Evolutionary conservation across 2,329 filamentous ascomycete species (phyloP).

Genomic region (Tolypocladium inflatum): DNA sequence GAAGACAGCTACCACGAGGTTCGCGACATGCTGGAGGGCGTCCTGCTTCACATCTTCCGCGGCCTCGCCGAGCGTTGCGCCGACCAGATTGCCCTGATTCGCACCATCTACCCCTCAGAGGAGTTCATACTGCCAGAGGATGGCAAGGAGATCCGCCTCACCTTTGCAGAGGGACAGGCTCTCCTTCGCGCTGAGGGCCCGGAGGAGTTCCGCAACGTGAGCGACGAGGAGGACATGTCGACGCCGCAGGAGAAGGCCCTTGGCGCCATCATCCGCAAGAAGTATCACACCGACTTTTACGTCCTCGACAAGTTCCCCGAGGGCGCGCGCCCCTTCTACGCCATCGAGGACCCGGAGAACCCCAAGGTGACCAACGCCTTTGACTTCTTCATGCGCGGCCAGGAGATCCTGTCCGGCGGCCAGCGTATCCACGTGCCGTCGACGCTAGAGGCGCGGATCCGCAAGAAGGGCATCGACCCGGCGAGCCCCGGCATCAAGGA

Average conservation of each 20-base stretch:
- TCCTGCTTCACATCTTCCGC: constrained; percentile 72
- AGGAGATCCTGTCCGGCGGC: constrained; percentile 86
- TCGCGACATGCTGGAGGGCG: constrained; percentile 58
- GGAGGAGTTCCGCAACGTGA: constrained; percentile 55
- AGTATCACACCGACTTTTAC: constrained; percentile 94
- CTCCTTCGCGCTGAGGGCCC: constrained; percentile 68
- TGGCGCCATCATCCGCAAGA: constrained; percentile 74
- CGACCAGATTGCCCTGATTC: constrained; percentile 63
- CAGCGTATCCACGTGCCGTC: constrained; percentile 80
- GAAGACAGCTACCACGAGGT: constrained; percentile 71
- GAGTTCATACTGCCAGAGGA: constrained; percentile 65
- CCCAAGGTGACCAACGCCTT: constrained; percentile 5
- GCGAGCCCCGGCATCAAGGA: constrained; percentile 69
- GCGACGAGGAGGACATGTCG: constrained; percentile 69
- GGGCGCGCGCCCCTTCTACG: constrained; percentile 82
- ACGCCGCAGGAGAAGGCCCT: constrained; percentile 84
- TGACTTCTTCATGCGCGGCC: constrained; percentile 67
- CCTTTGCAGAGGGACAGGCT: constrained; percentile 68
- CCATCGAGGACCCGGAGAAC: constrained; percentile 51
- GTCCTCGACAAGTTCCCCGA: constrained; percentile 94
- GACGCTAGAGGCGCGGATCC: constrained; percentile 69
- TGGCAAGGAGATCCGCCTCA: constrained; percentile 67
- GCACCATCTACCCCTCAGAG: constrained; percentile 67
- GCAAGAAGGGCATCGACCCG: constrained; percentile 72
- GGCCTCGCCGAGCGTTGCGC: constrained; percentile 56